Evolutionary conservation across 2,329 filamentous ascomycete species (phyloP).

Genomic region (Fusarium nygamai): DNA sequence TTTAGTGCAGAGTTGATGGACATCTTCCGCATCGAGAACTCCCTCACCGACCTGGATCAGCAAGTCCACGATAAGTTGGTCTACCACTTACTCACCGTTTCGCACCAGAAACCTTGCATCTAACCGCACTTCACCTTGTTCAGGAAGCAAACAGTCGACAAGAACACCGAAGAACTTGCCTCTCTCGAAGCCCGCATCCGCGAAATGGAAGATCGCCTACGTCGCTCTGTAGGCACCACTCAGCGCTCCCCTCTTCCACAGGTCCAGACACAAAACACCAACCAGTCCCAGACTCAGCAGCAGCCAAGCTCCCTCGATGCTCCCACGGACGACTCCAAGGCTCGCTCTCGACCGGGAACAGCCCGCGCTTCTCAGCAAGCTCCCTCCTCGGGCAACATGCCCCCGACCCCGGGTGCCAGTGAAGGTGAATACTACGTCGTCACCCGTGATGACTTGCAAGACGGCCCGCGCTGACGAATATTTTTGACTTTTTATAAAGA

Average conservation of each 20-base stretch:
- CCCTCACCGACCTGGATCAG: slow-evolving; percentile 76
- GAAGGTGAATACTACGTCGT: slow-evolving; percentile 67
- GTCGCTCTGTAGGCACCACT: slow-evolving; percentile 43
- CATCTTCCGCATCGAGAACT: slow-evolving; percentile 88
- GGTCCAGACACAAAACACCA: slow-evolving; percentile 24
- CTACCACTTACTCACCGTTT: slow-evolving; percentile 11
- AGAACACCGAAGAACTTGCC: slow-evolving; percentile 82
- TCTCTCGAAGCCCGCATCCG: slow-evolving; percentile 84
- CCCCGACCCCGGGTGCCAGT: slow-evolving; percentile 68
- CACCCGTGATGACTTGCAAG: slow-evolving; percentile 45
- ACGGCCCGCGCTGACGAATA: slow-evolving; percentile 45
- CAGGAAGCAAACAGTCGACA: slow-evolving; percentile 82
- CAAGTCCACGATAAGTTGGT: slow-evolving; percentile 85
- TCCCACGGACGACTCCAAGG: slow-evolving; percentile 48
- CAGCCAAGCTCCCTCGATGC: slow-evolving; percentile 32
- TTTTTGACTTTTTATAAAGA: slow-evolving; percentile 45
- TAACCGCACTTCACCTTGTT: slow-evolving; percentile 33
- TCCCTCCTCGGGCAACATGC: slow-evolving; percentile 66
- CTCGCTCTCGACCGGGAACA: slow-evolving; percentile 64
- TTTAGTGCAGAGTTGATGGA: slow-evolving; percentile 89
- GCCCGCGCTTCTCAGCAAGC: slow-evolving; percentile 61
- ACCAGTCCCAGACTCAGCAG: slow-evolving; percentile 30
- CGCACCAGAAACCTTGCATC: not conserved
- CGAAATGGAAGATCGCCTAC: slow-evolving; percentile 84
- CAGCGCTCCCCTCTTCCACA: slow-evolving; percentile 31